Conservation (phyloP, 2,329 filamentous ascomycete species). For the Domatiomyces catenatus region DNA sequence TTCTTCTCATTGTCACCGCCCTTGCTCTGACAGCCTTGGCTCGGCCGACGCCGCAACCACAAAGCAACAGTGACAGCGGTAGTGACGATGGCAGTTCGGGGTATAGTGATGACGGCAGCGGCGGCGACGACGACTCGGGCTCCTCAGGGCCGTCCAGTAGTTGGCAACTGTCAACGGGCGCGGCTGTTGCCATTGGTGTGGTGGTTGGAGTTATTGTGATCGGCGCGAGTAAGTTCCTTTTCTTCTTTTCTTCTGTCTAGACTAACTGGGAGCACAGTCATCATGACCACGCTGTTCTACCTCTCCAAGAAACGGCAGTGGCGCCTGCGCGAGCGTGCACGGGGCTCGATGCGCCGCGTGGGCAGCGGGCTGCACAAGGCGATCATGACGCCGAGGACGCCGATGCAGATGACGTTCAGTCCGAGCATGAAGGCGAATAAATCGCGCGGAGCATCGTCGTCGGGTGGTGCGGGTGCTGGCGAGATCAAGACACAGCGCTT, state of each 20-base stretch:
- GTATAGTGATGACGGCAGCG: slow-evolving; percentile 23
- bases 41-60: background rate
- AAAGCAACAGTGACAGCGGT: background rate
- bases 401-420: slow-evolving; percentile 12
- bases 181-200: slow-evolving; percentile 57
- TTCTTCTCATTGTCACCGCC: background rate
- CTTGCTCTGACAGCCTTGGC: background rate
- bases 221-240: slow-evolving; percentile 46
- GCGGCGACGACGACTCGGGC: slow-evolving; percentile 37
- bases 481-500: background rate
- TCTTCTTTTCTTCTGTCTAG: background rate
- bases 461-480: background rate
- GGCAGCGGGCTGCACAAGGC: slow-evolving; percentile 14
- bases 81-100: slow-evolving; percentile 4
- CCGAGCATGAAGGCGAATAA: slow-evolving; percentile 5
- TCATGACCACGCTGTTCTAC: slow-evolving; percentile 50
- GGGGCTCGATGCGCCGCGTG: slow-evolving; percentile 44
- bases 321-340: slow-evolving; percentile 58
- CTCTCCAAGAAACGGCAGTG: slow-evolving; percentile 74
- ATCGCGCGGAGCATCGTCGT: background rate
- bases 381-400: slow-evolving; percentile 16
- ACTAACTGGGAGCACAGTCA: slow-evolving; percentile 3
- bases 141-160: slow-evolving; percentile 48
- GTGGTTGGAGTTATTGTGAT: slow-evolving; percentile 53
- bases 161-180: slow-evolving; percentile 51